Percentiles rank a stretch among this genome's conserved stretches.
These are phyloP conservation scores for Xerocomellus intermedius DNA, from an alignment of 768 basidiomycete species.

Conservation along the genomic window DNA sequence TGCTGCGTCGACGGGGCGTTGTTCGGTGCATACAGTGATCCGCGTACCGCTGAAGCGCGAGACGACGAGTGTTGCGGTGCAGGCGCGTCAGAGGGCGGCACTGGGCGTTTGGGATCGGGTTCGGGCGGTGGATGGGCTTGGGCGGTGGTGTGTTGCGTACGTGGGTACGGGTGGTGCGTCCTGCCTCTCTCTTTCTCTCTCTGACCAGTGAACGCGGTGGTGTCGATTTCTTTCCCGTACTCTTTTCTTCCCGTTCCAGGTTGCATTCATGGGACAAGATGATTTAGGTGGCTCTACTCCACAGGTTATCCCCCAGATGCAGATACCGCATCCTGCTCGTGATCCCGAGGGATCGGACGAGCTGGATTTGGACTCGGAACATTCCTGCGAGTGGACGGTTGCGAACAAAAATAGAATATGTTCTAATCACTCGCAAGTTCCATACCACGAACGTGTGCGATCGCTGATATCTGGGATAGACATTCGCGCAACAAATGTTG, in stretches of 20 bases:
- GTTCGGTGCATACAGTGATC: constrained; percentile 44
- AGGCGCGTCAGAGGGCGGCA: constrained; percentile 39
- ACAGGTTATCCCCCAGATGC: neutral
- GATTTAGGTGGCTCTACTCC: neutral
- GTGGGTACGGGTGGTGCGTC: constrained; percentile 27
- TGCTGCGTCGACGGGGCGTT: neutral
- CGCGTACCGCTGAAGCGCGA: constrained; percentile 43
- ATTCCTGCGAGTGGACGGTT: neutral
- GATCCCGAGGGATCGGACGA: neutral
- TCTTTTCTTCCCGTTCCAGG: neutral
- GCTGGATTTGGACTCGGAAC: no score
- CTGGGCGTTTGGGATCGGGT: constrained; percentile 50
- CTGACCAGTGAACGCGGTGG: neutral
- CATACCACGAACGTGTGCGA: no score
- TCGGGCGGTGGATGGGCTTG: constrained; percentile 33
- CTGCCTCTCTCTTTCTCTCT: neutral
- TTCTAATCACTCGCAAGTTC: neutral
- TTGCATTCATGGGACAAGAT: neutral
- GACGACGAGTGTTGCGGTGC: constrained; percentile 36
- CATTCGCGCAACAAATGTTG: neutral
- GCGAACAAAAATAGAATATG: neutral
- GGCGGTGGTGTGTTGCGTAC: constrained; percentile 47
- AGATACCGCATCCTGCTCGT: neutral
- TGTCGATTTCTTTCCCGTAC: neutral
- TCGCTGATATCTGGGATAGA: neutral